Evolutionary conservation across 2,329 filamentous ascomycete species (phyloP).

Genomic region (Seiridium unicorne): DNA sequence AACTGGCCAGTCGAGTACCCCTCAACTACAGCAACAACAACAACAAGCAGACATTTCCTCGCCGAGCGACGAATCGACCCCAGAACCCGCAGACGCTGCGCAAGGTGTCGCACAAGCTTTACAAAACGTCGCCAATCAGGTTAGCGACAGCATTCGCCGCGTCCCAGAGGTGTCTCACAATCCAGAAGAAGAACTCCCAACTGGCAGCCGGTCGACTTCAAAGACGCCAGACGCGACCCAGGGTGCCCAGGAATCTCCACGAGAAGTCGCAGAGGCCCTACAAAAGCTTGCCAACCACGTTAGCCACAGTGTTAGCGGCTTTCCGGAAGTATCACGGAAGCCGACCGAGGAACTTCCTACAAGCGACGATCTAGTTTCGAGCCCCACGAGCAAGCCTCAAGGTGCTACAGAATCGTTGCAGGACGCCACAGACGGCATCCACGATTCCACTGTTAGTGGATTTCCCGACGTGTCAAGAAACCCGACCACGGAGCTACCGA

Average conservation of each 20-base stretch:
- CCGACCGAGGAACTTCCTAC: background rate
- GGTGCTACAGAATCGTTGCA: background rate
- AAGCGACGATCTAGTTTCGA: background rate
- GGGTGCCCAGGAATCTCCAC: too few relatives aligned
- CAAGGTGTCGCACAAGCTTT: too few relatives aligned
- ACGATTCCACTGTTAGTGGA: background rate
- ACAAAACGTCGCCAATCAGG: too few relatives aligned
- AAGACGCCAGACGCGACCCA: background rate
- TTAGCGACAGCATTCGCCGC: too few relatives aligned
- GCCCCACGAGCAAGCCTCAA: background rate
- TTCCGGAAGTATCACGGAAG: background rate
- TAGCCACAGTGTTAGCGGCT: background rate
- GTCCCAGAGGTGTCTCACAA: background rate
- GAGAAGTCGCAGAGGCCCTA: background rate
- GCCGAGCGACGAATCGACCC: too few relatives aligned
- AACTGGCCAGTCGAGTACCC: too few relatives aligned
- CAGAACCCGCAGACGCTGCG: too few relatives aligned
- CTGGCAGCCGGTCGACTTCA: background rate
- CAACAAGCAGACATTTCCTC: too few relatives aligned
- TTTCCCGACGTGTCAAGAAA: background rate
- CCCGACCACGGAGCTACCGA: background rate
- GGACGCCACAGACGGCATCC: background rate
- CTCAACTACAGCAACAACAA: too few relatives aligned
- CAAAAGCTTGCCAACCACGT: background rate
- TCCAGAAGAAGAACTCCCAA: background rate